Evolutionary conservation across 345 rosid genomes (phyloP), one percentile per base, ranked within the genome.

Genomic region (Camelina hispida): DNA sequence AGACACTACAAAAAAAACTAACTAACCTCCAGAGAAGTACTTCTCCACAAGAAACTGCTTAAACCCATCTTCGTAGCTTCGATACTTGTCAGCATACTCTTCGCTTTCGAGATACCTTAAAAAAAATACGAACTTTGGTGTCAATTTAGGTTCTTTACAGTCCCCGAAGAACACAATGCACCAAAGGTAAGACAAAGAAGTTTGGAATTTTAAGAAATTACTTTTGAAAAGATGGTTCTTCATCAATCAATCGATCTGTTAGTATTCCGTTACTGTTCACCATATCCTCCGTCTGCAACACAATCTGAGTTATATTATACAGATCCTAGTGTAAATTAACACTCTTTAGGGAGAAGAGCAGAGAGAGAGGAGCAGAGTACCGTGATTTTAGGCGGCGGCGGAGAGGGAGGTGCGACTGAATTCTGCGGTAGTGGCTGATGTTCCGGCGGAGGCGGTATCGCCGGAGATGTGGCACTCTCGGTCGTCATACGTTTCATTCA

Each of bases 11-110:
- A 28, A 25, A 3, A 1, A 34, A 17, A 18, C 54, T 51, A 20
- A 38, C 14, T 22, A 62, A 93, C 97, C 98, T 86, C 89, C 82
- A 6, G 93, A 85, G 87, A 89, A 87, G 79, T 93, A 87, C 52
- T 87, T 89, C 7, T 86, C 82, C 83, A 88, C 53, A 63, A 91
- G 57, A 14, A 83, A 72, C 20, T 44, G 79, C 52, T 83, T 84
- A 71, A 84, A 87, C 71, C 87, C 89, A 60, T 81, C 82, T 83
- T 89, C 93, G 44, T 86, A 89, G 30, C 71, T 85, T 81, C 68
- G 65, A 69, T 55, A 87, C 83, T 87, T 93, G 47, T 86, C 90
- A 35, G 73, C 57, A 72, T 81, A 80, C 68, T 84, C 87, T 2
- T 60, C 67, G 23, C 76, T 71, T 56, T 84, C 84, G 7, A 80